Conservation (phyloP, 495 filamentous ascomycete species). For the Hypoxylon intermedium region DNA sequence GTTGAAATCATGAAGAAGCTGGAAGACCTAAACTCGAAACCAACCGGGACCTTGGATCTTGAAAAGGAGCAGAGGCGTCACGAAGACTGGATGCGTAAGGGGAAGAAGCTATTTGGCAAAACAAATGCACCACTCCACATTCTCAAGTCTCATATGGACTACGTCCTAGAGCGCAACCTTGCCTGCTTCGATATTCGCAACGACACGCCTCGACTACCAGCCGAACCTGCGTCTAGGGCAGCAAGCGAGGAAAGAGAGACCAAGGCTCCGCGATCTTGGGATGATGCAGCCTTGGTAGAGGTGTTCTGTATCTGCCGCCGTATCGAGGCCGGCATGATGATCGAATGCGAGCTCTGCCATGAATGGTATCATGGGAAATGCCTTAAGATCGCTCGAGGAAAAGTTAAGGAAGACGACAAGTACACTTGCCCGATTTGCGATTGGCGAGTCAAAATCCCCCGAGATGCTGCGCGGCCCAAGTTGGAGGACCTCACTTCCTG, state of each 20-base stretch:
- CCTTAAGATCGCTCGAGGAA: constrained; percentile 95
- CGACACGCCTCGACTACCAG: constrained; percentile 86
- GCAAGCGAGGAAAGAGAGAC: constrained; percentile 71
- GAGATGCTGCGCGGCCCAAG: constrained; percentile 96
- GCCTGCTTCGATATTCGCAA: constrained; percentile 88
- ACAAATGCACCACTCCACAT: constrained; percentile 97
- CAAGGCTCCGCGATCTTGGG: constrained; percentile 53
- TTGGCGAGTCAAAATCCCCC: constrained; percentile 95
- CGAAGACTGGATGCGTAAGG: constrained; percentile 98
- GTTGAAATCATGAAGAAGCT: constrained; percentile 86
- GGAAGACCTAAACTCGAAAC: constrained; percentile 88
- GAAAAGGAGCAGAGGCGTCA: constrained; percentile 95
- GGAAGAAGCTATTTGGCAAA: constrained; percentile 98
- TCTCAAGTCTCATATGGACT: constrained; percentile 89
- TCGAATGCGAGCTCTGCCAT: constrained; percentile 96
- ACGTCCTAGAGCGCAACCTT: constrained; percentile 84
- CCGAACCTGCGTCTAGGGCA: constrained; percentile 89
- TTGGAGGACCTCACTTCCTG: constrained; percentile 88
- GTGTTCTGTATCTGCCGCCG: constrained; percentile 97
- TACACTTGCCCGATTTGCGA: constrained; percentile 99
- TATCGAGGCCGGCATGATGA: constrained; percentile 97
- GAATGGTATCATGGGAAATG: constrained; percentile 99
- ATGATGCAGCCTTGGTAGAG: constrained; percentile 66
- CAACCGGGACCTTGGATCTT: constrained; percentile 85
- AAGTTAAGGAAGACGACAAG: constrained; percentile 97